Base-by-base conservation (phyloP, 352 stramenopile genomes). In the Globisporangium canariense region DNA sequence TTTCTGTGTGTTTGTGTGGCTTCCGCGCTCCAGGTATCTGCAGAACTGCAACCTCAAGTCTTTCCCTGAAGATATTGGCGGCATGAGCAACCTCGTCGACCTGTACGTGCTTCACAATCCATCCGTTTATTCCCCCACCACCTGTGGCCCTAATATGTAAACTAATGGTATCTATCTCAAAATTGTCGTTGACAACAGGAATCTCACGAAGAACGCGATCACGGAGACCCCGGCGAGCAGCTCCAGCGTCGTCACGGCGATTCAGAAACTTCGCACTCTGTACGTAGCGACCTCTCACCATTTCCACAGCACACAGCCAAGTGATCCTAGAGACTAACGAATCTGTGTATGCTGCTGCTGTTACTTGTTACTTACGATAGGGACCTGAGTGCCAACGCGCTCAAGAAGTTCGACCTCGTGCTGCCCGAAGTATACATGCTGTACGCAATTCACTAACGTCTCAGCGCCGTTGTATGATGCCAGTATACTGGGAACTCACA, bases 11-110 rank as follows among this genome's bases (percentile, higher is more conserved):
- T 18, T 45, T 45, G 40, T 45, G 40, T 4, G 40, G 14, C 18
- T n/a, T 45, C 40, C 6, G 14, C 10, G 40, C 40, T n/a, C 36
- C 45, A 91, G 82, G 18, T 75, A 76, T 1, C 76, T 92, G 66
- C 75, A 90, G 28, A 92, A 92, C 67, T 92, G 83, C 67, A 79
- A 82, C 50, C 70, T 92, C 55, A 80, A 60, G 25, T 70, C 64
- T 25, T 51, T 92, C 20, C 79, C 83, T 13, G 55, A 61, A 1
- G 75, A 89, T 49, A 65, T 92, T 20, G 69, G 63, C 32, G 70
- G 70, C 47, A 75, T 90, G 67, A 67, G 60, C 25, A 89, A 88
- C 60, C 58, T 92, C 22, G 67, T 66, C 25, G 74, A 71, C 4
- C 68, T 92, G 83, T 90, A 66, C 61, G 83, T 64, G 4, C 8